phyloP scores from a whole-genome alignment of 352 stramenopile species.

The Globisporangium splendens region DNA sequence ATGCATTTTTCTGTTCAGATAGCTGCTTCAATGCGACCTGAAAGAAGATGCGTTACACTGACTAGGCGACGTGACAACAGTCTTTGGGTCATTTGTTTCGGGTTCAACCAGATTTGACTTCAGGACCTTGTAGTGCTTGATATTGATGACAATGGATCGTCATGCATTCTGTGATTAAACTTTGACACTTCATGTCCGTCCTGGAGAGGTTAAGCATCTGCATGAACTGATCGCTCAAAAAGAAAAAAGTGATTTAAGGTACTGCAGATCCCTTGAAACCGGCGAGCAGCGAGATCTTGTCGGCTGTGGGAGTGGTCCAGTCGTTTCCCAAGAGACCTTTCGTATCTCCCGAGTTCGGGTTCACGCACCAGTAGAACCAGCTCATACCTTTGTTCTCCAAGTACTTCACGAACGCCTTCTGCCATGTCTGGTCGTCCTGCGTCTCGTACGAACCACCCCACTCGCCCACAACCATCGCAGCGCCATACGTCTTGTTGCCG shows the following conservation, averaged over 20 bases:
- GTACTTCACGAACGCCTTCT: slow-evolving; percentile 16
- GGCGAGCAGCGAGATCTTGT: background rate
- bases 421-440: slow-evolving; percentile 9
- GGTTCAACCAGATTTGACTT: too few species aligned
- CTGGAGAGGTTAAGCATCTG: too few species aligned
- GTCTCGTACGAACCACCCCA: slow-evolving; percentile 14
- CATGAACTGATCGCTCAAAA: too few species aligned
- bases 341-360: slow-evolving; percentile 13
- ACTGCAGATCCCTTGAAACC: background rate
- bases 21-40: too few species aligned
- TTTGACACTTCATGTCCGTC: too few species aligned
- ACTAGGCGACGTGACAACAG: too few species aligned
- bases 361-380: slow-evolving; percentile 22
- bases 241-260: background rate
- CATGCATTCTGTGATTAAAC: too few species aligned
- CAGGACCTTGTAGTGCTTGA: too few species aligned
- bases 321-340: background rate
- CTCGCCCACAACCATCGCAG: slow-evolving; percentile 20
- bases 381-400: slow-evolving; percentile 7
- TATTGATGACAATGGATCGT: too few species aligned
- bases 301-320: background rate
- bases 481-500: background rate
- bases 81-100: too few species aligned
- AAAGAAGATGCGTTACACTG: too few species aligned
- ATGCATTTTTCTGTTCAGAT: too few species aligned